Percentiles rank a stretch among this genome's conserved stretches.
phyloP scores from a whole-genome alignment of 306 rosid genomes.

The Styphnolobium japonicum region DNA sequence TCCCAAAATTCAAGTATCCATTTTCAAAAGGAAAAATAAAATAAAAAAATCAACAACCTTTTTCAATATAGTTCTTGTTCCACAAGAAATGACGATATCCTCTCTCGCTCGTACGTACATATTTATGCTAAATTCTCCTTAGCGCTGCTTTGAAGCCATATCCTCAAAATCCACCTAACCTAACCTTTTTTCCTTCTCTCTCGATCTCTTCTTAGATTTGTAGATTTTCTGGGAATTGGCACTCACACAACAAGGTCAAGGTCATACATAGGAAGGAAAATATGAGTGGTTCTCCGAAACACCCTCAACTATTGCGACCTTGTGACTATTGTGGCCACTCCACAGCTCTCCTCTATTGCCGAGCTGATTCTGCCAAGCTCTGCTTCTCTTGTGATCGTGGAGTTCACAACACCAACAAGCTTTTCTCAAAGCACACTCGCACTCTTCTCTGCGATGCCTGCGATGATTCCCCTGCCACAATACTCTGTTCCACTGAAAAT shows the following conservation, averaged over 20 bases:
- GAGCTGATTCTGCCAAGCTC: conserved; percentile 90
- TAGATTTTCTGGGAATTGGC: not conserved
- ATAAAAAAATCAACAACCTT: not conserved
- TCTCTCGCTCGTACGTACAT: not conserved
- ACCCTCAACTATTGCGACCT: not conserved
- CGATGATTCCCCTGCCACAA: conserved; percentile 65
- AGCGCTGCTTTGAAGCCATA: conserved; percentile 31
- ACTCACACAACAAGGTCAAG: not conserved
- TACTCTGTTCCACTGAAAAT: conserved; percentile 72
- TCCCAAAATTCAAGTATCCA: not conserved
- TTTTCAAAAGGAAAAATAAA: not conserved
- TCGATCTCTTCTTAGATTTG: not conserved
- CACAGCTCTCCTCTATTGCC: conserved; percentile 68
- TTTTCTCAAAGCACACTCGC: conserved; percentile 81
- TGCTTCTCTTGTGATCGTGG: conserved; percentile 81
- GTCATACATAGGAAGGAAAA: not conserved
- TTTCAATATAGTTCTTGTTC: conserved; percentile 32
- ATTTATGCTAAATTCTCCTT: conserved; percentile 18
- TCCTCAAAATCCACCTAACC: not conserved
- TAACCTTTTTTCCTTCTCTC: not conserved
- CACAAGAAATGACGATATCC: conserved; percentile 42
- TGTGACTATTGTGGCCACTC: conserved; percentile 70
- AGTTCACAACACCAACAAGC: conserved; percentile 80
- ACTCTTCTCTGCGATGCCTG: conserved; percentile 71
- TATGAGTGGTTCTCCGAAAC: conserved; percentile 30